Evolutionary conservation across 2,329 filamentous ascomycete genomes (phyloP).

Genomic region (Neocucurbitaria cava): DNA sequence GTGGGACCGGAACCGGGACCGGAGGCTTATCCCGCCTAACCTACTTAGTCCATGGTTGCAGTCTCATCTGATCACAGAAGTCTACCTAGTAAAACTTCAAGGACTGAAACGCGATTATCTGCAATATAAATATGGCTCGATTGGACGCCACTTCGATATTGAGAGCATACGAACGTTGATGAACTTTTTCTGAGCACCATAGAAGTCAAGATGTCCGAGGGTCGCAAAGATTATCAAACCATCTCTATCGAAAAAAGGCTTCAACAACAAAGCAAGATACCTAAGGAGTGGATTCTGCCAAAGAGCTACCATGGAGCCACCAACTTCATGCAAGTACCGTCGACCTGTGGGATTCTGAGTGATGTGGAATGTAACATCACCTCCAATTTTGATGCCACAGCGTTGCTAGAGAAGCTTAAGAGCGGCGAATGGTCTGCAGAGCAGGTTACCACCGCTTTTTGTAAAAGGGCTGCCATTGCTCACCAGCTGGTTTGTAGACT

Average conservation of each 20-base stretch:
- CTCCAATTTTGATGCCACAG: slow-evolving; percentile 38
- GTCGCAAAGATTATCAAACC: not conserved
- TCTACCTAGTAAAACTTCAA: not conserved
- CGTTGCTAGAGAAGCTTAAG: slow-evolving; percentile 46
- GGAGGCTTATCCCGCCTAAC: not conserved
- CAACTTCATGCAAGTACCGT: slow-evolving; percentile 54
- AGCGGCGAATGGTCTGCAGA: slow-evolving; percentile 54
- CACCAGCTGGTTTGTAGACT: slow-evolving; percentile 56
- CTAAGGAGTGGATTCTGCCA: slow-evolving; percentile 50
- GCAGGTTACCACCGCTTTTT: slow-evolving; percentile 58
- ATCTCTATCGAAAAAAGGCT: not conserved
- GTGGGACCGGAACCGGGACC: not conserved
- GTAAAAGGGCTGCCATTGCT: slow-evolving; percentile 58
- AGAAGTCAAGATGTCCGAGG: not conserved
- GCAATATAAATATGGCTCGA: not conserved
- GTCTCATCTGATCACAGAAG: not conserved
- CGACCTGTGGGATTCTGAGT: slow-evolving; percentile 63
- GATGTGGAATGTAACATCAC: slow-evolving; percentile 57
- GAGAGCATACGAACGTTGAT: not conserved
- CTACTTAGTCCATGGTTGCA: not conserved
- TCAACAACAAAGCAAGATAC: slow-evolving; percentile 33
- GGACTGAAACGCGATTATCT: not conserved
- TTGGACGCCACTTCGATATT: not conserved
- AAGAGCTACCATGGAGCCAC: slow-evolving; percentile 9
- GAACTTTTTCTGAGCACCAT: not conserved